These are phyloP conservation scores for Fusarium fracticaudum DNA, from an alignment of 2,329 filamentous ascomycete genomes.

Conservation along the genomic window DNA sequence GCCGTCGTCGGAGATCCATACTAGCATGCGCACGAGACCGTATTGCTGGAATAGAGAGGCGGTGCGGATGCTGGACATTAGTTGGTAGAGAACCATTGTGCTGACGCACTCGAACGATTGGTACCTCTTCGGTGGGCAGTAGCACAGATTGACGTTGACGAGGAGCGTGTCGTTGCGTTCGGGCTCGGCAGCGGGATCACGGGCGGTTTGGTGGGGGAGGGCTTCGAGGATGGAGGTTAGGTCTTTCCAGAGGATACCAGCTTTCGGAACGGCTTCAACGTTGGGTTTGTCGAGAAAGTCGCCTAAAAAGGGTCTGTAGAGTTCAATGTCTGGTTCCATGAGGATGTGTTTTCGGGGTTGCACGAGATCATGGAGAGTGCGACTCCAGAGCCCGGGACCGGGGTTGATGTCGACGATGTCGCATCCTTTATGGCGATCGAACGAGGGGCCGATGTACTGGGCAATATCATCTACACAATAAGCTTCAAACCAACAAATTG, in stretches of 20 bases:
- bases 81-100: constrained; percentile 68
- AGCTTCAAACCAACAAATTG: neutral
- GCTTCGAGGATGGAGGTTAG: constrained; percentile 62
- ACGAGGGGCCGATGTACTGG: constrained; percentile 72
- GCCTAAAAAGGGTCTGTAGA: constrained; percentile 70
- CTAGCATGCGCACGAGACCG: constrained; percentile 80
- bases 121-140: constrained; percentile 61
- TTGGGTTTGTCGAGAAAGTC: constrained; percentile 62
- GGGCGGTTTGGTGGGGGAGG: constrained; percentile 64
- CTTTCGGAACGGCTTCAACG: constrained; percentile 62
- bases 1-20: constrained; percentile 74
- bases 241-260: constrained; percentile 69
- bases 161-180: constrained; percentile 77
- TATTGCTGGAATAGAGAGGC: constrained; percentile 75
- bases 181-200: constrained; percentile 51
- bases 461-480: constrained; percentile 70
- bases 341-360: constrained; percentile 85
- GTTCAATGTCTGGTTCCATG: constrained; percentile 73
- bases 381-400: constrained; percentile 80
- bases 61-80: constrained; percentile 66
- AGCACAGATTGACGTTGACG: constrained; percentile 73
- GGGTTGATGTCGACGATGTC: constrained; percentile 91
- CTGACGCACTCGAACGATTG: constrained; percentile 65
- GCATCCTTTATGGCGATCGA: constrained; percentile 78
- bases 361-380: constrained; percentile 77